Evolutionary conservation across 106 monocot species (phyloP).

Genomic region (Dendrobium huoshanense): DNA sequence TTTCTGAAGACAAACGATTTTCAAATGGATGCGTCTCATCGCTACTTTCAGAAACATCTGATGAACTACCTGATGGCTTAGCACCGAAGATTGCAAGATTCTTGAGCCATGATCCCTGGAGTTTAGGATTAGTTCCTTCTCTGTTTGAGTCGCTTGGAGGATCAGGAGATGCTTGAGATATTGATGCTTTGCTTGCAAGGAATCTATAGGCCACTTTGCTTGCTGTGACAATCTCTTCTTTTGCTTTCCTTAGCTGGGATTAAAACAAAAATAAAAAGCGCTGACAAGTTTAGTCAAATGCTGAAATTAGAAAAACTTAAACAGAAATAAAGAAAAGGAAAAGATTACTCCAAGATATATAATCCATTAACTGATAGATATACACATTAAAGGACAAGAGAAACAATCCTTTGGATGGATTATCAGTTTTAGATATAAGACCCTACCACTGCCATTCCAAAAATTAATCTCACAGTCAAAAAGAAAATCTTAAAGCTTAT

Average conservation of each 20-base stretch:
- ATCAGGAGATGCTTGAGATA: conserved; percentile 33
- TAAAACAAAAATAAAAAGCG: neutral
- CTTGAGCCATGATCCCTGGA: conserved; percentile 60
- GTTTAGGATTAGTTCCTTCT: conserved; percentile 30
- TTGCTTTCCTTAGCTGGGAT: conserved; percentile 76
- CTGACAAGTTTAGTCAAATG: neutral
- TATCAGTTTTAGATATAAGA: too few relatives aligned
- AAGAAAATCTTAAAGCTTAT: too few relatives aligned
- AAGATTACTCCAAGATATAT: too few relatives aligned
- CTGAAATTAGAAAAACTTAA: neutral
- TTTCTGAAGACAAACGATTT: neutral
- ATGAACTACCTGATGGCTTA: conserved; percentile 61
- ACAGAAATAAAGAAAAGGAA: too few relatives aligned
- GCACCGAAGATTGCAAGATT: conserved; percentile 53
- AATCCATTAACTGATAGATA: too few relatives aligned
- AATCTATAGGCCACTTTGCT: conserved; percentile 86
- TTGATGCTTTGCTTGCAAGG: conserved; percentile 46
- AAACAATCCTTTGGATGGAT: too few relatives aligned
- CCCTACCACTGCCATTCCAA: too few relatives aligned
- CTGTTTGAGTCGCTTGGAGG: conserved; percentile 34
- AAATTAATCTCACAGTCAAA: too few relatives aligned
- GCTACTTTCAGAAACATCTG: conserved; percentile 2
- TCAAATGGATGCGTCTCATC: neutral
- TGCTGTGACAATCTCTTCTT: conserved; percentile 74
- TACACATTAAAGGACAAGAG: too few relatives aligned